Base-by-base conservation (phyloP, 257 asterid species). In the Solanum dulcamara region DNA sequence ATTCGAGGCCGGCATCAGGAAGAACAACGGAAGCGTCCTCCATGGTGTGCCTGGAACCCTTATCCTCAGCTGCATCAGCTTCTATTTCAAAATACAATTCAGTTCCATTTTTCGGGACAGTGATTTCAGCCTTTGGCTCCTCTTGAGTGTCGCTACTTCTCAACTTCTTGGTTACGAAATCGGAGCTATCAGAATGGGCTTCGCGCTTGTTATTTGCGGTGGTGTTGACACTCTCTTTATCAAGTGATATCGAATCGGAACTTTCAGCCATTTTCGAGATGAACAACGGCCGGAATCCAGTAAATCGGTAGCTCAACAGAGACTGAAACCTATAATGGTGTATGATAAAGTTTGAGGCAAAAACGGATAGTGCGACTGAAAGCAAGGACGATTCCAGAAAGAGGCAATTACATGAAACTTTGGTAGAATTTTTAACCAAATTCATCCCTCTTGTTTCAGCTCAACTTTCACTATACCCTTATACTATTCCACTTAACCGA, bases 61-160 rank as follows among this genome's bases (percentile, higher is more conserved):
- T 94, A 88, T 95, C 98, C 87, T 95, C 98, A 67, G 98, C 97
- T 15, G 92, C 98, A 84, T 92, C 94, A 75, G 97, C 98, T 87
- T 95, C 96, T 22, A 95, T 74, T 10, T 81, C 81, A 48, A 89
- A 90, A 48, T 71, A 40, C 67, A 40, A 60, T 10, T 53, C 53
- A 12, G 84, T 84, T 68, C 30, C 46, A 28, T 70, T 30, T 38
- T 66, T 80, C 10, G 20, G 80, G 38, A 83, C 38, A 12, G 85
- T 20, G 38, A 67, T 50, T 33, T 83, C 85, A 64, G 44, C 2
- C 37, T 82, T 57, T 17, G 70, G 38, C 28, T 60, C 85, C 79
- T 82, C 71, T 55, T 87, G 87, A 22, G 55, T 83, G 44, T 72
- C 91, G 5, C 74, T 84, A 5, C 74, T 84, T 89, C 89, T 92